phyloP scores from a whole-genome alignment of 176 grass and related monocot species.

The Tillandsia leiboldiana region DNA sequence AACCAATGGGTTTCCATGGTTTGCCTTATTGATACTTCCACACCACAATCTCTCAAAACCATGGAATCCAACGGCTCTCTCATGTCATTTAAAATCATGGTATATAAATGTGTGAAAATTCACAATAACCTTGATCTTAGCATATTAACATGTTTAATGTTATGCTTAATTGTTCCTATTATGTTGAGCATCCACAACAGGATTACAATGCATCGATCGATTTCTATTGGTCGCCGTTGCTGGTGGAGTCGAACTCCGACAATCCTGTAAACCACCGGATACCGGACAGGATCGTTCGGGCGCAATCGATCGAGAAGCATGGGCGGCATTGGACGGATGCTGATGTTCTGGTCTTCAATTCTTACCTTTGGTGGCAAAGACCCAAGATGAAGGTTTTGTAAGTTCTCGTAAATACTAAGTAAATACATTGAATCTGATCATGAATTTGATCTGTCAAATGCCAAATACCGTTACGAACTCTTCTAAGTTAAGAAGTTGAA shows the following conservation, averaged over 20 bases:
- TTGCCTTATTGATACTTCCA: constrained; percentile 65
- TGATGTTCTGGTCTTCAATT: constrained; percentile 84
- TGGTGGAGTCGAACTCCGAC: constrained; percentile 87
- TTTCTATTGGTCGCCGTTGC: constrained; percentile 81
- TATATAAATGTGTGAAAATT: constrained; percentile 14
- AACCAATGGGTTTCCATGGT: constrained; percentile 87
- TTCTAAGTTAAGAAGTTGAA: neutral
- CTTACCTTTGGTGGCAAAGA: constrained; percentile 70
- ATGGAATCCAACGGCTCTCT: constrained; percentile 36
- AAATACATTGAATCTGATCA: no score
- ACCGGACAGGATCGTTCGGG: constrained; percentile 42
- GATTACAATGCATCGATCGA: constrained; percentile 72
- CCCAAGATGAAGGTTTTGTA: constrained; percentile 45
- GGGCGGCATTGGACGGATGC: constrained; percentile 44
- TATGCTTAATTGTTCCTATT: no score
- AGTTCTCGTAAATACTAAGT: constrained; percentile 8
- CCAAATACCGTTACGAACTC: no score
- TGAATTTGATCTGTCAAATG: no score
- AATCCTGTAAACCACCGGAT: constrained; percentile 47
- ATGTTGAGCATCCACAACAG: constrained; percentile 6
- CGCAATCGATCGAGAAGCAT: constrained; percentile 48
- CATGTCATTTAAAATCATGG: constrained; percentile 49
- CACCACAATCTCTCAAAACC: constrained; percentile 24
- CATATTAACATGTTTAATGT: no score
- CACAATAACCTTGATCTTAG: neutral